These are phyloP conservation scores for Fusarium brevicatenulatum DNA, from an alignment of 2,329 filamentous ascomycete genomes.

Conservation along the genomic window DNA sequence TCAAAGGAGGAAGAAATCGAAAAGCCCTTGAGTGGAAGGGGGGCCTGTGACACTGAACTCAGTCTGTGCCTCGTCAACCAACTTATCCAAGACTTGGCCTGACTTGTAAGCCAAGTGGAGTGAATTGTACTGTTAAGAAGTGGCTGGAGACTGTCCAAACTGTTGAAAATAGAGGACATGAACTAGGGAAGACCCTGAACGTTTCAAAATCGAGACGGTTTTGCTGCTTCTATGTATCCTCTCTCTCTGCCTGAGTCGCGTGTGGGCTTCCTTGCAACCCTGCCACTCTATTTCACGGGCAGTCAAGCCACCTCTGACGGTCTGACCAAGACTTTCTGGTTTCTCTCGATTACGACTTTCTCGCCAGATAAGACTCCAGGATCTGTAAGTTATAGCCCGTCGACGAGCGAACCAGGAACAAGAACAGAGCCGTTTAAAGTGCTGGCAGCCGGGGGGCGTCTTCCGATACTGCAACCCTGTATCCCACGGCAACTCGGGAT, in stretches of 20 bases:
- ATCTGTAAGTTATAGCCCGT: slow-evolving; percentile 16
- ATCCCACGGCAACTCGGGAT: slow-evolving; percentile 26
- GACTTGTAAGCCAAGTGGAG: not conserved
- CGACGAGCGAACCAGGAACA: slow-evolving; percentile 25
- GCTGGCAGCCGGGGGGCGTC: slow-evolving; percentile 31
- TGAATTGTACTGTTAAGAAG: not conserved
- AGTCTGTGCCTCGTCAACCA: slow-evolving; percentile 24
- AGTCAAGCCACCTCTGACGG: slow-evolving; percentile 1
- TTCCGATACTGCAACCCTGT: slow-evolving; percentile 26
- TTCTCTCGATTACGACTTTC: slow-evolving; percentile 2
- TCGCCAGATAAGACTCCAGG: slow-evolving; percentile 20
- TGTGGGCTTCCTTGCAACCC: slow-evolving; percentile 10
- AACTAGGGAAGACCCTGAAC: slow-evolving; percentile 9
- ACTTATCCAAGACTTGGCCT: not conserved
- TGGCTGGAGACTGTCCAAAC: slow-evolving; percentile 4
- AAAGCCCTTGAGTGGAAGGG: slow-evolving; percentile 30
- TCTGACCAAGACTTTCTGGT: not conserved
- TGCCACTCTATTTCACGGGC: slow-evolving; percentile 27
- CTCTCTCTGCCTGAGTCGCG: not conserved
- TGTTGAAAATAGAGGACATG: not conserved
- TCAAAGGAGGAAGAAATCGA: slow-evolving; percentile 27
- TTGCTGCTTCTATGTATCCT: slow-evolving; percentile 27
- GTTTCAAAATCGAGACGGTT: slow-evolving; percentile 8
- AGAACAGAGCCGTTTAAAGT: slow-evolving; percentile 27
- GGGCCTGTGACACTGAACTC: slow-evolving; percentile 21